Percentiles rank a stretch among this genome's conserved stretches.
Conservation (phyloP, 2,329 filamentous ascomycete genomes). For the Alternaria solani region DNA sequence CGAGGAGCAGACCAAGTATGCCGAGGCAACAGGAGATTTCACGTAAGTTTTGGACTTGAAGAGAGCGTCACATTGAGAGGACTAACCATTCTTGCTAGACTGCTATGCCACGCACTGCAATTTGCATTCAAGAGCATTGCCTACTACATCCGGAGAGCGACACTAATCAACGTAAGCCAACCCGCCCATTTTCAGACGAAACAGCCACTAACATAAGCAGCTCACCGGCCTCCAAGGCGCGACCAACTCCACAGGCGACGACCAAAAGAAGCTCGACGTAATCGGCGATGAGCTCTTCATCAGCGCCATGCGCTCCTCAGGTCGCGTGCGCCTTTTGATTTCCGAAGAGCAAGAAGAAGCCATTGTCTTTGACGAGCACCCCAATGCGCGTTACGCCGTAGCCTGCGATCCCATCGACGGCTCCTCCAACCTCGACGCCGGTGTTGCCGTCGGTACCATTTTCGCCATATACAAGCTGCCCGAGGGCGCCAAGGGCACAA, state of each 20-base stretch:
- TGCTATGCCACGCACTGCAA: conserved; percentile 96
- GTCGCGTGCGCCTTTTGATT: conserved; percentile 89
- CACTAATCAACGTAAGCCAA: conserved; percentile 76
- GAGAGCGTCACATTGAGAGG: background rate
- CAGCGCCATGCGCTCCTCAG: conserved; percentile 90
- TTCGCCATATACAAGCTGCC: conserved; percentile 92
- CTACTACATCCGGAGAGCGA: conserved; percentile 97
- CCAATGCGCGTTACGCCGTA: conserved; percentile 84
- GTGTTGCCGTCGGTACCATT: conserved; percentile 97
- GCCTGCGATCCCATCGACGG: conserved; percentile 98
- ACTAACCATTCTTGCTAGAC: conserved; percentile 59
- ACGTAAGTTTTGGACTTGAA: conserved; percentile 69
- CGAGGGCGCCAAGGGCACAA: conserved; percentile 75
- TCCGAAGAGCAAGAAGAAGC: conserved; percentile 96
- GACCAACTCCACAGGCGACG: conserved; percentile 93
- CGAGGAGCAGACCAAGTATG: conserved; percentile 92
- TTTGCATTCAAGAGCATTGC: conserved; percentile 99
- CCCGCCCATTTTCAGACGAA: too few species aligned
- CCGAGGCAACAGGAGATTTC: conserved; percentile 97
- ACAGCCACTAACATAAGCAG: conserved; percentile 42
- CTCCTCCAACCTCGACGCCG: conserved; percentile 95
- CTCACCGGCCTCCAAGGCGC: conserved; percentile 93
- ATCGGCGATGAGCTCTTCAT: conserved; percentile 99
- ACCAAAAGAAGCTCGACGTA: conserved; percentile 99
- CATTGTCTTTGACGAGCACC: conserved; percentile 82